Base-by-base conservation (phyloP, 805 yeast species). In the Candida ulmi region DNA sequence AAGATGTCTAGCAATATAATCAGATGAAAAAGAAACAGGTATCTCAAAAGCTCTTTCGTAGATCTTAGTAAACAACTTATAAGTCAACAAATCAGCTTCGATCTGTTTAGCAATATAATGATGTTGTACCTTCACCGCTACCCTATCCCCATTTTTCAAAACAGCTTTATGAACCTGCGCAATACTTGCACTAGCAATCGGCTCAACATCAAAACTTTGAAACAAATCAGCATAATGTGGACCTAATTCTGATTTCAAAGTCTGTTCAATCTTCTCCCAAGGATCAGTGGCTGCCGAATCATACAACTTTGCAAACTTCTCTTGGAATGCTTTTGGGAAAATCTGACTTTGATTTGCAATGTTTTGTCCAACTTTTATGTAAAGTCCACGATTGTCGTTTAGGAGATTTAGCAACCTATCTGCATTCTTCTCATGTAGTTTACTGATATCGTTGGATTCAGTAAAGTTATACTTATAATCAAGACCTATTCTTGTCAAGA, bases 321-420 rank as follows among this genome's bases (percentile, higher is more conserved):
- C 69, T 47, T 78, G 86, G 58, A 66, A 83, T 17, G 77, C 81
- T 27, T 65, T 58, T 3, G 95, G 95, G 46, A 84, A 74, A 51
- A 81, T 66, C 21, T 71, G 61, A 1, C 87, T 79, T 55, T 85
- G 93, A 52, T 83, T 77, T 3, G 93, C 91, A 34, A 84, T 70
- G 37, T 85, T 80, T 66, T 84, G 93, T 18, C 93, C 95, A 48
- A 82, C 59, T 56, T 84, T 84, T 56, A 85, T 79, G 54, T 82
- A 85, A 16, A 85, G 65, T 2, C 84, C 83, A 46, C 71, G 73
- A 52, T 78, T 78, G 11, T 52, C 52, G 28, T 57, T 54, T 40
- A 78, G 53, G 37, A 78, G 54, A 33, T 69, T 52, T 47, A 66
- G 67, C 37, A 78, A 49, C 33, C 78, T 55, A 16, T 67, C 70